Conservation (phyloP, 2,329 filamentous ascomycete genomes). For the Sclerotinia trifoliorum region DNA sequence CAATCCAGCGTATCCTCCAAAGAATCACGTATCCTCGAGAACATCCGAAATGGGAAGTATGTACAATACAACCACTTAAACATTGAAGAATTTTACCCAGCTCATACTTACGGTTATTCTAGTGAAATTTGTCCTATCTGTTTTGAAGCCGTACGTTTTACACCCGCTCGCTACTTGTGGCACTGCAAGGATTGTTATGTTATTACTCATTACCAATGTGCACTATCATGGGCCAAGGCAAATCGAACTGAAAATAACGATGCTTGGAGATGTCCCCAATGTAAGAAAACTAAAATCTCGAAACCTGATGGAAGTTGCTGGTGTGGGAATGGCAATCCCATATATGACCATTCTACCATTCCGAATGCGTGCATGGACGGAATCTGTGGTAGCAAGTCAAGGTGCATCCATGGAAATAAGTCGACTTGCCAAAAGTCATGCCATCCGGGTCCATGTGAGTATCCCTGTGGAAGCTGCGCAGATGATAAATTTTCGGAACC, state of each 20-base stretch:
- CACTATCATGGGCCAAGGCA: not conserved
- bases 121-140: constrained; percentile 2
- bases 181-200: constrained; percentile 26
- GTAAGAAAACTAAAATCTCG: not conserved
- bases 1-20: constrained; percentile 17
- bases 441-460: constrained; percentile 30
- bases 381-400: constrained; percentile 17
- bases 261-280: constrained; percentile 26
- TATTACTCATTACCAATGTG: constrained; percentile 27
- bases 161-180: constrained; percentile 24
- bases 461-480: constrained; percentile 21
- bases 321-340: constrained; percentile 17
- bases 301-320: constrained; percentile 22
- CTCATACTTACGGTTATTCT: not conserved
- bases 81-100: not conserved
- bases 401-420: constrained; percentile 24
- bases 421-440: constrained; percentile 23
- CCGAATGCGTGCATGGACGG: constrained; percentile 23
- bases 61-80: not conserved
- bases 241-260: rapidly evolving
- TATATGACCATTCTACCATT: not conserved
- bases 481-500: not conserved
- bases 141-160: not conserved
- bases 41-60: constrained; percentile 25
- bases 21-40: constrained; percentile 21